phyloP scores from a whole-genome alignment of 495 filamentous ascomycete genomes.

The Neurospora sp. region DNA sequence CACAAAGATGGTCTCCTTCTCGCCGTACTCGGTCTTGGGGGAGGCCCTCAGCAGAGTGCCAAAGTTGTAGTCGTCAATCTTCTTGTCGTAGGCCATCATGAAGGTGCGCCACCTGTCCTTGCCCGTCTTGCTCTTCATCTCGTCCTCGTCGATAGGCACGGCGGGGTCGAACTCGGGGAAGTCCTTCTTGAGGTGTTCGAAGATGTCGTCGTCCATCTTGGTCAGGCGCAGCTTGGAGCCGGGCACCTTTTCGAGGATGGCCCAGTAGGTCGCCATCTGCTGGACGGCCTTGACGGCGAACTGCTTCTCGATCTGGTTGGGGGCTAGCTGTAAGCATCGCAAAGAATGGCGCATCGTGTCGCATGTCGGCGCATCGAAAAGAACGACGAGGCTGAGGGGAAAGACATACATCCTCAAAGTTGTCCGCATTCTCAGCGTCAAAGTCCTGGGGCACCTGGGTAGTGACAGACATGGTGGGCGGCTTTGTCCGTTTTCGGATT shows the following conservation, averaged over 20 bases:
- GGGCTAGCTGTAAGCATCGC: neutral
- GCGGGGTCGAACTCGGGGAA: slow-evolving; percentile 90
- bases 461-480: neutral
- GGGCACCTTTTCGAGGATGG: slow-evolving; percentile 79
- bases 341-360: neutral
- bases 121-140: slow-evolving; percentile 95
- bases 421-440: slow-evolving; percentile 37
- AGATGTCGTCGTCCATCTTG: slow-evolving; percentile 89
- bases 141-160: slow-evolving; percentile 72
- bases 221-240: slow-evolving; percentile 84
- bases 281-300: slow-evolving; percentile 97
- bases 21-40: slow-evolving; percentile 71
- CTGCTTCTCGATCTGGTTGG: slow-evolving; percentile 87
- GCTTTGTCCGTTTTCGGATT: neutral
- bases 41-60: slow-evolving; percentile 80
- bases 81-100: slow-evolving; percentile 88
- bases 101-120: slow-evolving; percentile 96
- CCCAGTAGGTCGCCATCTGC: slow-evolving; percentile 94
- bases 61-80: slow-evolving; percentile 92
- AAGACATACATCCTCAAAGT: slow-evolving; percentile 36
- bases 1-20: slow-evolving; percentile 86
- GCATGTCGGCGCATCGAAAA: neutral
- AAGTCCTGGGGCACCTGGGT: slow-evolving; percentile 27
- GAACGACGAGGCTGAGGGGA: neutral
- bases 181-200: slow-evolving; percentile 69